Percentiles rank a stretch among this genome's conserved stretches.
Conservation (phyloP, 768 basidiomycete species). For the Boletus vinaceobasis region DNA sequence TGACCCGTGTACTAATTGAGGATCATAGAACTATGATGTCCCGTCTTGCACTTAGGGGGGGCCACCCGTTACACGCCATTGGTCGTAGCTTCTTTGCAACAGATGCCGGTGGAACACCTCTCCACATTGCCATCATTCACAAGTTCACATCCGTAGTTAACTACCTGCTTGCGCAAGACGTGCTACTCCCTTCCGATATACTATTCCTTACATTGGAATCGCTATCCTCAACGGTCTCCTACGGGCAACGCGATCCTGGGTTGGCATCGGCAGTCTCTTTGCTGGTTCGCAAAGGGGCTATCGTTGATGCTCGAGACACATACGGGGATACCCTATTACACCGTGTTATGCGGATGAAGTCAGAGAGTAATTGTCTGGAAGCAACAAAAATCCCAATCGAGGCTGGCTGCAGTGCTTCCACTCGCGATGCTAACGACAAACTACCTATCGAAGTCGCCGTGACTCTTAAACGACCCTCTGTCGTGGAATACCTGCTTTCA, state of each 20-base stretch:
- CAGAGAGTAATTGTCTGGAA: background rate
- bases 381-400: background rate
- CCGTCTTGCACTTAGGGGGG: no score
- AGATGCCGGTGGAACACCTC: background rate
- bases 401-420: background rate
- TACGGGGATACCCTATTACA: background rate
- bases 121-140: background rate
- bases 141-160: background rate
- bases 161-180: background rate
- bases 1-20: background rate
- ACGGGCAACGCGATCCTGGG: accelerated
- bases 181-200: background rate
- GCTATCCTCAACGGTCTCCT: background rate
- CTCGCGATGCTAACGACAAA: background rate
- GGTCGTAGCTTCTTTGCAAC: background rate
- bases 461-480: accelerated
- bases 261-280: background rate
- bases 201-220: background rate
- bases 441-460: background rate
- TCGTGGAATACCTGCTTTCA: background rate
- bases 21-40: background rate
- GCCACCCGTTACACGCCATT: background rate
- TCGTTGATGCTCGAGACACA: background rate
- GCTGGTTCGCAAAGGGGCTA: background rate
- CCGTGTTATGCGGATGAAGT: background rate